Conservation (phyloP, 2,329 filamentous ascomycete genomes). For the Alternaria gansuensis region DNA sequence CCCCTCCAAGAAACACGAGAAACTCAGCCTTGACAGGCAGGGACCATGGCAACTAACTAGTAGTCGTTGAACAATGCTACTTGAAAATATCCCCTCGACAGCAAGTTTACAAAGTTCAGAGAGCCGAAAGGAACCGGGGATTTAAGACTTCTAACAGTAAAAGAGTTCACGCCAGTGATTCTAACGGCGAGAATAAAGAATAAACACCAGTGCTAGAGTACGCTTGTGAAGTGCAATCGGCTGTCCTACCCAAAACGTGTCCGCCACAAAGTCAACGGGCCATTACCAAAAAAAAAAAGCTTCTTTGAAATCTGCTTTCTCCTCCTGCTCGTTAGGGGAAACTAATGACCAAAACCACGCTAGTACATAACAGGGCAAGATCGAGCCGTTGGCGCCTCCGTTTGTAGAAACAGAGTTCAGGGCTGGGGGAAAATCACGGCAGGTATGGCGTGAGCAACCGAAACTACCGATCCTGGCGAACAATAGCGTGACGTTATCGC, state of each 20-base stretch:
- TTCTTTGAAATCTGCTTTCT: not conserved
- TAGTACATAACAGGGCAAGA: not conserved
- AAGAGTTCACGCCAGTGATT: constrained; percentile 9
- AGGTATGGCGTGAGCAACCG: constrained; percentile 4
- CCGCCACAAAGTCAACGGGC: not conserved
- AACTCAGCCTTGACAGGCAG: not conserved
- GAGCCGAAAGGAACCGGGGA: not conserved
- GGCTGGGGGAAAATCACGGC: not conserved
- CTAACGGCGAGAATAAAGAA: not conserved
- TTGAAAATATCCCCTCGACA: not conserved
- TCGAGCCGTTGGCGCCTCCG: not conserved
- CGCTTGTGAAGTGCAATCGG: not conserved
- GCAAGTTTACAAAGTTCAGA: not conserved
- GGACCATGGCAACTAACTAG: not conserved
- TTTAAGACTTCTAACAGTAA: not conserved
- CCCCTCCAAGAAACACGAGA: not conserved
- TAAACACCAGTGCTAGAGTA: not conserved
- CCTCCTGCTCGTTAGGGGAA: not conserved
- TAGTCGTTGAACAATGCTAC: not conserved
- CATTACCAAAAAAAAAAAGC: not conserved
- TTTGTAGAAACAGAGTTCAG: not conserved
- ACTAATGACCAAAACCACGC: not conserved
- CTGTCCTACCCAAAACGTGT: not conserved
- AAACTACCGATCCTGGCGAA: not conserved
- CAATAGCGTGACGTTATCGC: constrained; percentile 2